Evolutionary conservation across 495 filamentous ascomycete genomes (phyloP), one percentile per base, ranked within the genome.

Genomic region (Schizothecium vesticola): DNA sequence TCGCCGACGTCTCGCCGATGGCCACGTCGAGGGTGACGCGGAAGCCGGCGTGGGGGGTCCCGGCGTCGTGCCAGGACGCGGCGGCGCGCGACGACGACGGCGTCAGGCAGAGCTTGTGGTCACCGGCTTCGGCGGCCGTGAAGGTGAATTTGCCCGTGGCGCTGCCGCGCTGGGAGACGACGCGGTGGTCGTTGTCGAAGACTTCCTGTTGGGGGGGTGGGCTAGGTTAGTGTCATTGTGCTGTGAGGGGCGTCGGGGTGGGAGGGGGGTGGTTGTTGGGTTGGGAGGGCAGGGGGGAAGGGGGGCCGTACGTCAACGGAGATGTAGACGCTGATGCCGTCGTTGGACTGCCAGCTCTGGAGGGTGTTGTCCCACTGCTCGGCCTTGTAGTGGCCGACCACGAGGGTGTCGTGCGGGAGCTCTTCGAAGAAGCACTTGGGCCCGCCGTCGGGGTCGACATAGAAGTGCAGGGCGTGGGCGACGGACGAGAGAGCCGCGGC

Each of bases 361-460:
- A 85, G 78, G 66, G 87, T 78, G 31, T 87, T 81, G 78, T 94
- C 88, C 81, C 87, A 91, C 75, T 95, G 87, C 75, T 94, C 88
- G 59, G 93, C 93, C 25, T 83, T 86, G 84, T 91, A 99, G 79
- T 93, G 90, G 72, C 94, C 95, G 56, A 97, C 93, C 61, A 99
- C 94, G 16, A 99, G 81, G 2, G 95, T 99, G 81, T 97, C 96
- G 82, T 98, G 97, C 61, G 94, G 82, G 59, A 99, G 87, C 80
- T 98, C 96, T 84, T 99, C 95, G 81, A 91, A 97, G 88, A 99
- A 98, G 81, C 95, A 99, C 77, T 91, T 93, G 70, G 89, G 86
- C 71, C 16, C 43, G 43, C 84, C 82, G 19, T 87, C 85, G 71
- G 90, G 91, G 74, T 98, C 94, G 79, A 98, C 88, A 84, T 92